phyloP scores from a whole-genome alignment of 306 rosid species.

The Lathyrus sativus region DNA sequence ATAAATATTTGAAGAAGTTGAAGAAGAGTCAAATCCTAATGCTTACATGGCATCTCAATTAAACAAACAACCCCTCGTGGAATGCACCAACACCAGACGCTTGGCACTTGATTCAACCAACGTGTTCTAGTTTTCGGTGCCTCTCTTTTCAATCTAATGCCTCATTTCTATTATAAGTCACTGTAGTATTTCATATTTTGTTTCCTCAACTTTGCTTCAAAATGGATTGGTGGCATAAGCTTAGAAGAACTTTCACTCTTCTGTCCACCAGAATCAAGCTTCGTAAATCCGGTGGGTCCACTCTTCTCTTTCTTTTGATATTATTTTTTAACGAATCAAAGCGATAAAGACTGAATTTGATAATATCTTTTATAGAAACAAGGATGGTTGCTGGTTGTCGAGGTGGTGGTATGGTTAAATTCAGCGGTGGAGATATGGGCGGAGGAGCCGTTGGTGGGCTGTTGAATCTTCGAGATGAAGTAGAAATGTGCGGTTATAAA shows the following conservation, averaged over 20 bases:
- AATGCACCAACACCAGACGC: slow-evolving; percentile 44
- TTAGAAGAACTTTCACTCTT: slow-evolving; percentile 45
- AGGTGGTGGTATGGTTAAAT: not conserved
- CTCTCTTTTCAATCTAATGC: not conserved
- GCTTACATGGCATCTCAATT: not conserved
- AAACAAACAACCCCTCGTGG: slow-evolving; percentile 25
- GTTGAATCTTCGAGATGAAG: slow-evolving; percentile 59
- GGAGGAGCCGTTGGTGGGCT: slow-evolving; percentile 36
- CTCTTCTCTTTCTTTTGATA: not conserved
- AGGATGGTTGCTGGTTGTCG: slow-evolving; percentile 8
- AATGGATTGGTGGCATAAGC: slow-evolving; percentile 58
- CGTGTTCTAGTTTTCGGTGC: slow-evolving; percentile 54
- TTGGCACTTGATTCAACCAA: slow-evolving; percentile 55
- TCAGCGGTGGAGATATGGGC: not conserved
- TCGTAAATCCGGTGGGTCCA: slow-evolving; percentile 47
- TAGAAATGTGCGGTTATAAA: slow-evolving; percentile 56
- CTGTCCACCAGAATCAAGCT: slow-evolving; percentile 46
- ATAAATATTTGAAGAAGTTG: not conserved
- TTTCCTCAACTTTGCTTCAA: slow-evolving; percentile 1
- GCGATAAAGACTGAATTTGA: too few relatives aligned
- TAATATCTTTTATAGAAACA: not conserved
- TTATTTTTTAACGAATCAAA: too few relatives aligned
- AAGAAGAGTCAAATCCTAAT: not conserved
- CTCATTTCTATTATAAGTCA: not conserved
- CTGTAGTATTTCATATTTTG: too few relatives aligned